Evolutionary conservation across 495 filamentous ascomycete genomes (phyloP).

Genomic region (Aspergillus leporis): DNA sequence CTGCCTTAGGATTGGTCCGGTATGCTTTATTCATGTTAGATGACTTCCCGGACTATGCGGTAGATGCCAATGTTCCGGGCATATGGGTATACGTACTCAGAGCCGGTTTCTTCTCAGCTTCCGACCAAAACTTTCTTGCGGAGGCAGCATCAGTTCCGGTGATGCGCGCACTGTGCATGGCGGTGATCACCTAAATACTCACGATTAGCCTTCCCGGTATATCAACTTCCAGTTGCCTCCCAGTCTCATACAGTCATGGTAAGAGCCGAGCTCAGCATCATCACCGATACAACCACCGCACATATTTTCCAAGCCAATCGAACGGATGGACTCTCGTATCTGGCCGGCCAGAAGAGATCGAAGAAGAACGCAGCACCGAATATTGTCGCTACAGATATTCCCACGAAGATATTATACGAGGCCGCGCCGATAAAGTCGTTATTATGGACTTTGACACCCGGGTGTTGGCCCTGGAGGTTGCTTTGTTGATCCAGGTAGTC

Average conservation of each 20-base stretch:
- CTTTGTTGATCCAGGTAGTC: slow-evolving; percentile 52
- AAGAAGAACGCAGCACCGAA: slow-evolving; percentile 57
- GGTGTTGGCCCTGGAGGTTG: slow-evolving; percentile 32
- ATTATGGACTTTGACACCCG: slow-evolving; percentile 38
- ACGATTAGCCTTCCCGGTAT: neutral
- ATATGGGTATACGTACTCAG: slow-evolving; percentile 23
- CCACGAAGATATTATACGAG: slow-evolving; percentile 54
- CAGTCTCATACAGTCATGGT: slow-evolving; percentile 35
- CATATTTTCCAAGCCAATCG: slow-evolving; percentile 49
- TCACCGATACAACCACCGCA: slow-evolving; percentile 39
- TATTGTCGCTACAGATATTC: slow-evolving; percentile 52
- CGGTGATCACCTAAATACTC: slow-evolving; percentile 35
- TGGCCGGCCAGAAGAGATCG: slow-evolving; percentile 54
- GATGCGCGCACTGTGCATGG: slow-evolving; percentile 34
- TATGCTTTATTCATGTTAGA: slow-evolving; percentile 27
- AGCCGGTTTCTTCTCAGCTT: slow-evolving; percentile 29
- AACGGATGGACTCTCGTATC: slow-evolving; percentile 42
- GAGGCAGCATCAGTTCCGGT: slow-evolving; percentile 30
- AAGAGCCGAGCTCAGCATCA: slow-evolving; percentile 43
- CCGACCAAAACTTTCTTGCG: slow-evolving; percentile 23
- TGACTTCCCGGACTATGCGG: too few species aligned
- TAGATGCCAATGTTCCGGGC: neutral
- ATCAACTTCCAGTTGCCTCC: too few species aligned
- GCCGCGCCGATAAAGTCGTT: slow-evolving; percentile 49
- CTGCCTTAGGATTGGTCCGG: slow-evolving; percentile 34